Evolutionary conservation across 1,284 basidiomycete species (phyloP).

Genomic region (Acaromyces ingoldii): DNA sequence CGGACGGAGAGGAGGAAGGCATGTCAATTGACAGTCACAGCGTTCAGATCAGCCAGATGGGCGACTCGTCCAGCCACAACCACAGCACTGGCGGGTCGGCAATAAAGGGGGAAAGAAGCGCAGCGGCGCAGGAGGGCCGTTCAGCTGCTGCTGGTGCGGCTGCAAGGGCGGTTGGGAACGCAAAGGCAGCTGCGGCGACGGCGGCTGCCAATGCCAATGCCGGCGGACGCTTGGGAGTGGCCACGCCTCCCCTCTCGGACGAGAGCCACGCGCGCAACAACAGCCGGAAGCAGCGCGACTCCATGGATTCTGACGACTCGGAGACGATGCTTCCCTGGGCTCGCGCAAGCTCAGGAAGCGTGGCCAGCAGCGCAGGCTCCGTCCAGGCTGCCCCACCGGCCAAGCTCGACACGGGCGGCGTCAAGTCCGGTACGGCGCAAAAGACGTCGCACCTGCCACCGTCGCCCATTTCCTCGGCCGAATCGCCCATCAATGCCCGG

Average conservation of each 20-base stretch:
- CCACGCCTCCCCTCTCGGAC: conserved; percentile 40
- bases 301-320: conserved; percentile 38
- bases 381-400: background rate
- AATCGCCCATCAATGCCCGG: conserved; percentile 20
- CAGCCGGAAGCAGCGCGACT: background rate
- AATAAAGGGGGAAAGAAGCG: too few species aligned
- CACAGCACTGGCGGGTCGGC: background rate
- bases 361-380: background rate
- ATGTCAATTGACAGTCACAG: background rate
- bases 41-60: background rate
- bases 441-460: conserved; percentile 23
- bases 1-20: conserved; percentile 33
- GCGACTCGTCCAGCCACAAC: background rate
- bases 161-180: too few species aligned
- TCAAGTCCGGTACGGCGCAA: background rate
- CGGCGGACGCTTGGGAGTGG: conserved; percentile 21
- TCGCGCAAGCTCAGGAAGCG: conserved; percentile 7
- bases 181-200: background rate
- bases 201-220: background rate
- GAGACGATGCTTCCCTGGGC: conserved; percentile 42
- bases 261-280: conserved; percentile 30
- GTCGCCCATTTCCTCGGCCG: conserved; percentile 37
- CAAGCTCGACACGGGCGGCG: background rate
- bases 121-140: too few species aligned
- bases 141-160: too few species aligned